Conservation (phyloP, 805 yeast genomes). For the Lachancea mirantina region DNA sequence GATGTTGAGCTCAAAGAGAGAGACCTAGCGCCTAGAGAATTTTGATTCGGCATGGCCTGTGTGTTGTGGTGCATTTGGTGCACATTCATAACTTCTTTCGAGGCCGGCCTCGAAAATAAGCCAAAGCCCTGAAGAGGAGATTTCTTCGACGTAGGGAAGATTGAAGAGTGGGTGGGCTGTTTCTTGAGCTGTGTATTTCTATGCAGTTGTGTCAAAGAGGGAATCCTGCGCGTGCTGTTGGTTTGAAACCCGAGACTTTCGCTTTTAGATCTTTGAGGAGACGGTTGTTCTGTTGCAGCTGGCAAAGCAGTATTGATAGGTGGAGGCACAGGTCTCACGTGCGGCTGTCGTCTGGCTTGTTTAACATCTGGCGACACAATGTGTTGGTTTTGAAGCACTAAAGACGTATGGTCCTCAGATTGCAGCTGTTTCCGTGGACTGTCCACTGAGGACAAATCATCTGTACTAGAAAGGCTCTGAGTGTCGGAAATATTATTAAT, state of each 20-base stretch:
- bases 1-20: constrained; percentile 32
- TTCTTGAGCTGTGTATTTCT: constrained; percentile 19
- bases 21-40: constrained; percentile 21
- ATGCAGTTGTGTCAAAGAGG: constrained; percentile 29
- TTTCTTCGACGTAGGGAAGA: constrained; percentile 21
- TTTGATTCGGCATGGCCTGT: constrained; percentile 10
- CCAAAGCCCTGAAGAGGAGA: constrained; percentile 31
- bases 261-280: constrained; percentile 15
- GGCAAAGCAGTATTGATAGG: constrained; percentile 7
- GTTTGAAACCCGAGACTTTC: no score
- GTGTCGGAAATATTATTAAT: constrained; percentile 27
- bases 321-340: constrained; percentile 9
- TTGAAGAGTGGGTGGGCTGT: constrained; percentile 12
- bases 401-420: constrained; percentile 1
- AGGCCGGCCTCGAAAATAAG: constrained; percentile 25
- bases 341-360: no score
- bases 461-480: constrained; percentile 24
- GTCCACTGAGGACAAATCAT: constrained; percentile 13
- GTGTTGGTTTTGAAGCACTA: constrained; percentile 4
- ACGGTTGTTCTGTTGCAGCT: constrained; percentile 3
- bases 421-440: constrained; percentile 7
- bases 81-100: constrained; percentile 17
- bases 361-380: no score
- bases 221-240: constrained; percentile 21
- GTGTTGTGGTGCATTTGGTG: constrained; percentile 15